Evolutionary conservation across 2,329 filamentous ascomycete genomes (phyloP).

Genomic region (Cladophialophora immunda): DNA sequence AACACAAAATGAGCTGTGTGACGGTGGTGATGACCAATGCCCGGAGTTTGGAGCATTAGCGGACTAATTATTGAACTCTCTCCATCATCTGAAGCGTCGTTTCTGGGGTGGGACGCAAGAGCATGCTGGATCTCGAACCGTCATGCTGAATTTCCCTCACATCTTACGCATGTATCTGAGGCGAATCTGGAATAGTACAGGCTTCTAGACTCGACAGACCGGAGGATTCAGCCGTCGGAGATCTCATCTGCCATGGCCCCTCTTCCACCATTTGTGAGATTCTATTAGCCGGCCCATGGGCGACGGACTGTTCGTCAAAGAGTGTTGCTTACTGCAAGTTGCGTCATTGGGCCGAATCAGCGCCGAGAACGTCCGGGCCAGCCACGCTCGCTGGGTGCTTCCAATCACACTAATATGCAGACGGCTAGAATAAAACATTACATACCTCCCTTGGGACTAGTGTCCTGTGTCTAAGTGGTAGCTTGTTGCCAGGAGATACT

Average conservation of each 20-base stretch:
- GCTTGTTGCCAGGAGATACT: too few species aligned
- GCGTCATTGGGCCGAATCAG: background rate
- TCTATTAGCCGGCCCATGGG: conserved; percentile 9
- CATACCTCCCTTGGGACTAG: too few species aligned
- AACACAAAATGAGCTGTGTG: conserved; percentile 2
- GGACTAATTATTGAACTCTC: background rate
- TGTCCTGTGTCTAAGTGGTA: too few species aligned
- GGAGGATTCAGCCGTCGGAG: background rate
- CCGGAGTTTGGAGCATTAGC: background rate
- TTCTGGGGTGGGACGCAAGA: background rate
- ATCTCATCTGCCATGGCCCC: background rate
- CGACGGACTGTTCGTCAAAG: too few species aligned
- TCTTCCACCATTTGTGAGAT: background rate
- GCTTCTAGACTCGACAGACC: background rate
- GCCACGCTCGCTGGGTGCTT: too few species aligned
- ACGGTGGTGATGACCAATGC: background rate
- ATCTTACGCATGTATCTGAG: background rate
- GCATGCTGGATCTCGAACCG: background rate
- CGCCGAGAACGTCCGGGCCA: conserved; percentile 3
- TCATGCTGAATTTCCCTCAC: conserved; percentile 2
- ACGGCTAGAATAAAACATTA: too few species aligned
- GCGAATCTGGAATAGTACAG: background rate
- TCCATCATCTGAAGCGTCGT: background rate
- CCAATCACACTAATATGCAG: too few species aligned
- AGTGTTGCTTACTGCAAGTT: background rate